phyloP scores from a whole-genome alignment of 768 basidiomycete genomes.

The Hydnum rufescens region DNA sequence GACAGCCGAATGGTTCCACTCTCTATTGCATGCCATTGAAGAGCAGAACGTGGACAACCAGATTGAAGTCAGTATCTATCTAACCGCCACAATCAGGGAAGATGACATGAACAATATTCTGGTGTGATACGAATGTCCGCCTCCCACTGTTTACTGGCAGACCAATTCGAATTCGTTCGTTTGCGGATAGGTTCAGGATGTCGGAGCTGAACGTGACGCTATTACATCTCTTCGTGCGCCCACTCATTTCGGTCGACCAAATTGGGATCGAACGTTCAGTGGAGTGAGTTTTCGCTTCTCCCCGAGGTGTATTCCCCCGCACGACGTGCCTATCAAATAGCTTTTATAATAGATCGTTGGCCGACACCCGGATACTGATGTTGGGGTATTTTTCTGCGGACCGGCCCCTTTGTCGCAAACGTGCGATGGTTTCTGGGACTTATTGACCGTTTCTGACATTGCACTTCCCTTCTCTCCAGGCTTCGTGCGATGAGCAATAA shows the following conservation, averaged over 20 bases:
- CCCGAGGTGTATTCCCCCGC: conserved; percentile 5
- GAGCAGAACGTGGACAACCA: conserved; percentile 70
- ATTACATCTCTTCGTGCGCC: conserved; percentile 78
- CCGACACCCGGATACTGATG: conserved; percentile 75
- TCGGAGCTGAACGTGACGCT: conserved; percentile 82
- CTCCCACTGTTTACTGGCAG: not conserved
- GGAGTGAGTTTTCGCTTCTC: conserved; percentile 12
- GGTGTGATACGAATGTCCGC: too few species aligned
- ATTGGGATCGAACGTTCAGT: conserved; percentile 57
- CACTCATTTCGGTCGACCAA: conserved; percentile 82
- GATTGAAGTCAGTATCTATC: conserved; percentile 88
- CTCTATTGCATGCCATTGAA: conserved; percentile 50
- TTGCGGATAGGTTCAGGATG: conserved; percentile 73
- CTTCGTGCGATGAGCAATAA: conserved; percentile 71
- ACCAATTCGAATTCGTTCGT: not conserved
- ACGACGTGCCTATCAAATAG: conserved; percentile 12
- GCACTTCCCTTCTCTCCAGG: conserved; percentile 10
- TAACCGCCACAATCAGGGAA: conserved; percentile 78
- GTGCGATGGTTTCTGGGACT: not conserved
- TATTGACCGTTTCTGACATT: not conserved
- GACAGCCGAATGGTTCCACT: conserved; percentile 85
- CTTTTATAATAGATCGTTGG: conserved; percentile 40
- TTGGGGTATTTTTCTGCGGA: conserved; percentile 89
- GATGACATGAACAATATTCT: conserved; percentile 91
- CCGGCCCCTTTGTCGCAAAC: conserved; percentile 47